phyloP scores from a whole-genome alignment of 352 stramenopile species.

The Globisporangium iwayamae region DNA sequence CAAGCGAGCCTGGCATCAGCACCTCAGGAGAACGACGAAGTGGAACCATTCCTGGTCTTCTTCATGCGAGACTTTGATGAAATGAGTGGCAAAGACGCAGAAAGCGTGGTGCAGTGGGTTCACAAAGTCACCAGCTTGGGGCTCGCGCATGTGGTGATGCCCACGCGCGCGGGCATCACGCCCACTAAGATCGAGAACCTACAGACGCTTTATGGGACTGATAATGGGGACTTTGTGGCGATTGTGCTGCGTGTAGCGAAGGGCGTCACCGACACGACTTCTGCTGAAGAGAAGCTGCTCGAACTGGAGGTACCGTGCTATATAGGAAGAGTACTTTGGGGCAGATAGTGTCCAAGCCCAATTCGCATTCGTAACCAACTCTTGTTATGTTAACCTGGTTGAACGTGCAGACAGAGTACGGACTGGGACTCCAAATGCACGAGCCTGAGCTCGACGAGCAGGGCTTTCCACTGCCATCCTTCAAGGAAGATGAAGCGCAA shows the following conservation, averaged over 20 bases:
- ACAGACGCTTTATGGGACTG: constrained; percentile 28
- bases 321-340: no score
- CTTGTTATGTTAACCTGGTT: neutral
- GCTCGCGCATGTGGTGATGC: constrained; percentile 57
- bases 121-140: constrained; percentile 39
- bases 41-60: constrained; percentile 36
- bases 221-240: constrained; percentile 43
- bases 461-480: neutral
- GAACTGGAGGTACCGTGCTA: constrained; percentile 28
- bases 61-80: constrained; percentile 55
- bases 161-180: constrained; percentile 41
- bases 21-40: neutral
- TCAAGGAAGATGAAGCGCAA: constrained; percentile 21
- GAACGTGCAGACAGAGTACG: neutral
- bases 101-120: constrained; percentile 47
- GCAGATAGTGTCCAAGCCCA: no score
- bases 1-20: constrained; percentile 12
- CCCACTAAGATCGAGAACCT: constrained; percentile 36
- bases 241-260: constrained; percentile 64
- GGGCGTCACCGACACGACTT: constrained; percentile 32
- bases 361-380: neutral
- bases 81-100: constrained; percentile 28
- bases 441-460: constrained; percentile 2
- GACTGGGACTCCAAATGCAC: constrained; percentile 12
- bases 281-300: constrained; percentile 49